Conservation (phyloP, 805 yeast genomes). For the Debaryomyces prosopidis region DNA sequence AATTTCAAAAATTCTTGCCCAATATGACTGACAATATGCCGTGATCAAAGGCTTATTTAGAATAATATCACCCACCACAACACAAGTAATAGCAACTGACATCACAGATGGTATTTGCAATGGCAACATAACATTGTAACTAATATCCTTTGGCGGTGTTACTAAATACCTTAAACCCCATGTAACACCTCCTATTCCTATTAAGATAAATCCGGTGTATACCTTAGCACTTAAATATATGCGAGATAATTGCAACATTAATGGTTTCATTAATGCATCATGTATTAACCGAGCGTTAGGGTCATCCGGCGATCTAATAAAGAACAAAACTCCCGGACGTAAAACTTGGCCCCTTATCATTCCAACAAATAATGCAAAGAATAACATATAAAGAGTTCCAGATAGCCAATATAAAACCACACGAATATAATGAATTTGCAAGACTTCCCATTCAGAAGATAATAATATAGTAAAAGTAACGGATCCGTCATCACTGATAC, state of each 20-base stretch:
- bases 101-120: constrained; percentile 14
- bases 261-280: constrained; percentile 80
- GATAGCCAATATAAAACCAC: constrained; percentile 52
- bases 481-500: constrained; percentile 5
- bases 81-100: constrained; percentile 4
- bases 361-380: constrained; percentile 82
- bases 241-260: constrained; percentile 69
- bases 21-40: constrained; percentile 49
- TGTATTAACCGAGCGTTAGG: constrained; percentile 84
- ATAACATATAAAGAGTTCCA: constrained; percentile 87
- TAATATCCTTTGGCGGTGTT: constrained; percentile 11
- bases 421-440: constrained; percentile 21
- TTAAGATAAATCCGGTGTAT: constrained; percentile 67
- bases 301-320: constrained; percentile 92
- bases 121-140: constrained; percentile 27
- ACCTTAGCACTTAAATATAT: constrained; percentile 71
- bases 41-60: constrained; percentile 9
- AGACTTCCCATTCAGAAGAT: constrained; percentile 18
- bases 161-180: constrained; percentile 41
- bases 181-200: constrained; percentile 72
- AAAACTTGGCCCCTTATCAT: constrained; percentile 73
- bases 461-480: constrained; percentile 18
- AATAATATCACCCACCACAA: constrained; percentile 4
- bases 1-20: constrained; percentile 60
- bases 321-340: constrained; percentile 87